Evolutionary conservation across 2,329 filamentous ascomycete genomes (phyloP), one percentile per base, ranked within the genome.

Genomic region (Lasiodiplodia gonubiensis): DNA sequence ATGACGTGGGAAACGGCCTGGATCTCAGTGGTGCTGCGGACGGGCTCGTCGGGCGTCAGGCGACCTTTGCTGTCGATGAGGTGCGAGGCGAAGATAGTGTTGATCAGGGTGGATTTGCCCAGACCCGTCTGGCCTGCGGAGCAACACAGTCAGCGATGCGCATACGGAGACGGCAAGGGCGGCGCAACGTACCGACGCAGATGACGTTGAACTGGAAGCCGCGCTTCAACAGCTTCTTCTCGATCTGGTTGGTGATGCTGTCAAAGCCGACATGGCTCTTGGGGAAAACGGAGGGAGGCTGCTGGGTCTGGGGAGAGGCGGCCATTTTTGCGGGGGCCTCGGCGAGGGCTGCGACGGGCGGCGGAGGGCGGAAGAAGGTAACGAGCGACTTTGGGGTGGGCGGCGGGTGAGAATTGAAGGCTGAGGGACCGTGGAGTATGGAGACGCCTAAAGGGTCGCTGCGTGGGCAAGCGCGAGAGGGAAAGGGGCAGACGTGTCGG

Each of bases 161-260:
- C 33, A 27, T 5, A 55, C 18, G 18, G 25, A 33, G 30, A 39
- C 7, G 25, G 60, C 51, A 21, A 39, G 27, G 11, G 23, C n/a
- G 27, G 46, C 6, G 35, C 65, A 70, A 90, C 94, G 81, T 87
- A 98, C 95, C 95, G 81, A 98, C 95, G 81, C 94, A 97, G 83
- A 98, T 98, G 79, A 98, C 91, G 82, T 99, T 99, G 89, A 99
- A 99, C 84, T 99, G 95, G 84, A 99, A 99, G 76, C 95, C 95
- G 84, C 95, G 93, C 89, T 99, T 99, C 85, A 99, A 83, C 80
- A 98, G 91, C 91, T 99, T 99, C 86, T 92, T 92, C 90, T 99
- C 95, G 77, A 99, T 99, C 87, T 99, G 95, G 74, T 91, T 93
- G 76, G 95, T 99, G 87, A 99, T 99, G 86, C 93, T 97, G 86